Conservation (phyloP, 768 basidiomycete species). For the Pleurotus tuber-regium region DNA sequence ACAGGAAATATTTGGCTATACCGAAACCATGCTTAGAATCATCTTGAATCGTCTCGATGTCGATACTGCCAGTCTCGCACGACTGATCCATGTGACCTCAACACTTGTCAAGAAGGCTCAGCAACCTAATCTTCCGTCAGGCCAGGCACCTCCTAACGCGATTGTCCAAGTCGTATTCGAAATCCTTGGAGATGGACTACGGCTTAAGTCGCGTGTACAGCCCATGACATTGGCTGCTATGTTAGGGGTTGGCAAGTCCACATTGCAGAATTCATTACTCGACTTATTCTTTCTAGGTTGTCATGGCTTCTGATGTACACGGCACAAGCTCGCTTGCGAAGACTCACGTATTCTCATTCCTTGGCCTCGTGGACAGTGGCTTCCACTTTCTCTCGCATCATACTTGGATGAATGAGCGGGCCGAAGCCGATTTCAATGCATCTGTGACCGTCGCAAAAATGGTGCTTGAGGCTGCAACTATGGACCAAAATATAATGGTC, state of each 20-base stretch:
- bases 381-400: conserved; percentile 53
- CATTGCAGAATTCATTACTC: not conserved
- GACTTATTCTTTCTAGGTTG: conserved; percentile 18
- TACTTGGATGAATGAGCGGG: conserved; percentile 40
- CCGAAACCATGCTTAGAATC: conserved; percentile 61
- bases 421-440: conserved; percentile 52
- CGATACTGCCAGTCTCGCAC: conserved; percentile 37
- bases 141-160: conserved; percentile 23
- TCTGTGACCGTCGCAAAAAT: conserved; percentile 51
- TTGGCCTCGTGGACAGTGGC: conserved; percentile 46
- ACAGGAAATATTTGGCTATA: conserved; percentile 57
- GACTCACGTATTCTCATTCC: conserved; percentile 31
- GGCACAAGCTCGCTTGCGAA: conserved; percentile 26
- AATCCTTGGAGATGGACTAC: conserved; percentile 49
- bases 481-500: conserved; percentile 40
- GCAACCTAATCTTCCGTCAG: conserved; percentile 20
- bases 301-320: conserved; percentile 27
- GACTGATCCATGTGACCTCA: conserved; percentile 47
- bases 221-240: conserved; percentile 48
- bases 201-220: conserved; percentile 47
- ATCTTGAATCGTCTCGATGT: conserved; percentile 49
- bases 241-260: conserved; percentile 44
- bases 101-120: conserved; percentile 38
- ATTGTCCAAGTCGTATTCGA: conserved; percentile 47
- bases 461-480: conserved; percentile 44